Percentiles rank a stretch among this genome's conserved stretches.
phyloP scores from a whole-genome alignment of 2,329 filamentous ascomycete species.

The Phoma sp. region DNA sequence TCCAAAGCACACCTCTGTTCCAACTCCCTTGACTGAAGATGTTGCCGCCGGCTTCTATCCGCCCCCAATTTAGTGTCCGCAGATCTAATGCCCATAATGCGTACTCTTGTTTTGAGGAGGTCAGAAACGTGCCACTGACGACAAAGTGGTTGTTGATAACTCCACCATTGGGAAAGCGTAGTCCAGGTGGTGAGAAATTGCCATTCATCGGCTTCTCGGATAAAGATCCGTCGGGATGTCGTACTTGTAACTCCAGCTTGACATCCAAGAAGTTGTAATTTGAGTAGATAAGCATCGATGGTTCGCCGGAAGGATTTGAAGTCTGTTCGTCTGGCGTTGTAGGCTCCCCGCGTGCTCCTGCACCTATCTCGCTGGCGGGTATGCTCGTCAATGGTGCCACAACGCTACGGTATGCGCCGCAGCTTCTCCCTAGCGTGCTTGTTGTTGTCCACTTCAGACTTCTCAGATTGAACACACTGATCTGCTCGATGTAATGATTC shows the following conservation, averaged over 20 bases:
- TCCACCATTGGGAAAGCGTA: constrained; percentile 94
- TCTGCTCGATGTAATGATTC: constrained; percentile 99
- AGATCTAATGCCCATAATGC: constrained; percentile 95
- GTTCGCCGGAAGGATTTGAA: constrained; percentile 52
- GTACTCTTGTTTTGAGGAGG: constrained; percentile 97
- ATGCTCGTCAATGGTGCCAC: constrained; percentile 80
- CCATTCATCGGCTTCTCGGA: constrained; percentile 90
- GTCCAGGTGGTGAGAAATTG: constrained; percentile 84
- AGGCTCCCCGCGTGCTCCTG: constrained; percentile 57
- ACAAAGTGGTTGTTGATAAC: constrained; percentile 97
- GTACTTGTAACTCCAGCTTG: constrained; percentile 90
- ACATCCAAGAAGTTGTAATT: constrained; percentile 99
- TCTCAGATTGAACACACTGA: constrained; percentile 95
- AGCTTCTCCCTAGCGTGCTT: constrained; percentile 85
- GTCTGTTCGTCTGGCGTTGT: constrained; percentile 40
- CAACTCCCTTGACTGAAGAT: constrained; percentile 98
- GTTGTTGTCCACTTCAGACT: constrained; percentile 96
- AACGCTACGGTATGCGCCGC: constrained; percentile 94
- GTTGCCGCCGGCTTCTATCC: constrained; percentile 89
- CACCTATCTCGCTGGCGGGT: constrained; percentile 71
- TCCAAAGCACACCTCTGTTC: constrained; percentile 95
- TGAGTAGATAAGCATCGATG: constrained; percentile 93
- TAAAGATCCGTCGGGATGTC: constrained; percentile 81
- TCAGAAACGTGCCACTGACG: constrained; percentile 95
- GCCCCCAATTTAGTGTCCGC: constrained; percentile 87